Base-by-base conservation (phyloP, 2,329 filamentous ascomycete species). In the Fusarium xyrophilum region DNA sequence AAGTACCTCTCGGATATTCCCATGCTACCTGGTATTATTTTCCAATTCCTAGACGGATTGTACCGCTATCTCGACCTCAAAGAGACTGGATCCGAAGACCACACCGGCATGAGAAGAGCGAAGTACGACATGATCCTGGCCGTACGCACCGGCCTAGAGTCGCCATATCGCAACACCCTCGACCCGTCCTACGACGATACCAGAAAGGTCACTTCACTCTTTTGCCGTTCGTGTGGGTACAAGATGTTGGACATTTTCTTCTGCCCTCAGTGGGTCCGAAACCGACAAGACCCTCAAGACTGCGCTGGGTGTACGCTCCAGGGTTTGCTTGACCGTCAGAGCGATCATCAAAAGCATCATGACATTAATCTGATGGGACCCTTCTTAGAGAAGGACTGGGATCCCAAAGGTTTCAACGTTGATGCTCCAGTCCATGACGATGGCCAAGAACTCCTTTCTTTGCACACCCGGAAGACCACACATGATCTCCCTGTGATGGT, bases 141-240 rank as follows among this genome's bases (percentile, higher is more conserved):
- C 0, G 69, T 80, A 7, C 3, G 65, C 74, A 3, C 56, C 75
- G 75, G 74, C 0, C 30, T 79, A 0, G 72, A 76, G 21, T 27
- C 13, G 13, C 30, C 32, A 25, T 15, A 36, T 15, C 17, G 13
- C 6, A 36, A 36, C 21, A 36, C 17, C 6, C 10, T 25, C 10
- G 46, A 50, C 17, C 46, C 46, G 17, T 36, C 46, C 17, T 33
- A 50, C 13, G 30, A 36, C 21, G 46, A 36, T 25, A 35, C 30
- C 17, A 9, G 9, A 27, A 19, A 12, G 32, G 21, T 50, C 21
- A 35, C 30, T 19, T 50, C 46, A 15, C 17, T 36, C 17, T 78
- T 78, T 38, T 81, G 79, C 52, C 73, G 66, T 0, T 79, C 76
- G 2, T 80, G 79, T 21, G 79, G 79, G 2, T 76, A 78, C 51